A percentile compares a stretch with the other conserved stretches of the same genome.
Evolutionary conservation across 352 stramenopile species (phyloP).

Genomic region (Phytophthora nicotianae): DNA sequence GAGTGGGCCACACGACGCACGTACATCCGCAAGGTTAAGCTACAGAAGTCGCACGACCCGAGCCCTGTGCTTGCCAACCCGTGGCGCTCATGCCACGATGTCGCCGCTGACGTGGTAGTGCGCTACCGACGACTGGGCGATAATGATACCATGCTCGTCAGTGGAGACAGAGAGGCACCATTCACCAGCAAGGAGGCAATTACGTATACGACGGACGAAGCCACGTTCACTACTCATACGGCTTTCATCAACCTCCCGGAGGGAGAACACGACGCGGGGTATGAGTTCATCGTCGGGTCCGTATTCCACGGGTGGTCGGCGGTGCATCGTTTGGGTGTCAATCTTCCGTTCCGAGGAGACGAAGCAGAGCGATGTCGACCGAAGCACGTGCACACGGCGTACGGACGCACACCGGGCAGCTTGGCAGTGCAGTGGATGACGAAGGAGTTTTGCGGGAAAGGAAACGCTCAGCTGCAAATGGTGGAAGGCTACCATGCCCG

Average conservation of each 20-base stretch:
- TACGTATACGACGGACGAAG: constrained; percentile 53
- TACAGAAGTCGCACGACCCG: constrained; percentile 45
- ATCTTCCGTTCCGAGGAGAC: constrained; percentile 44
- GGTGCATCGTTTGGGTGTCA: constrained; percentile 62
- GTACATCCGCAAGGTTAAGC: constrained; percentile 69
- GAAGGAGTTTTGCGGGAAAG: constrained; percentile 54
- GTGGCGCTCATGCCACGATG: constrained; percentile 76
- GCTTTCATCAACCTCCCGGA: constrained; percentile 56
- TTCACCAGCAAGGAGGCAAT: constrained; percentile 57
- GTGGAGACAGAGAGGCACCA: constrained; percentile 19
- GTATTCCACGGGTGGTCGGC: constrained; percentile 82
- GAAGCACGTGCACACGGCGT: constrained; percentile 86
- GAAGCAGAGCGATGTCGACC: constrained; percentile 63
- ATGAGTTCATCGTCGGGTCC: constrained; percentile 82
- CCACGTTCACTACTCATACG: constrained; percentile 71
- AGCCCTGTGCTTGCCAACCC: constrained; percentile 40
- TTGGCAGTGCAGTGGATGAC: constrained; percentile 85
- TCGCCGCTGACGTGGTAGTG: constrained; percentile 55
- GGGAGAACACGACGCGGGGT: constrained; percentile 20
- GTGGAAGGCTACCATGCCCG: constrained; percentile 57
- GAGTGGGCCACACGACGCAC: constrained; percentile 78
- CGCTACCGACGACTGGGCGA: constrained; percentile 53
- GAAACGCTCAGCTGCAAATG: constrained; percentile 56
- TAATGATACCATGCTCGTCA: constrained; percentile 32
- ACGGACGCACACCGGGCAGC: constrained; percentile 57